Evolutionary conservation across 2,329 filamentous ascomycete genomes (phyloP), one percentile per base, ranked within the genome.

Genomic region (Tolypocladium capitatum): DNA sequence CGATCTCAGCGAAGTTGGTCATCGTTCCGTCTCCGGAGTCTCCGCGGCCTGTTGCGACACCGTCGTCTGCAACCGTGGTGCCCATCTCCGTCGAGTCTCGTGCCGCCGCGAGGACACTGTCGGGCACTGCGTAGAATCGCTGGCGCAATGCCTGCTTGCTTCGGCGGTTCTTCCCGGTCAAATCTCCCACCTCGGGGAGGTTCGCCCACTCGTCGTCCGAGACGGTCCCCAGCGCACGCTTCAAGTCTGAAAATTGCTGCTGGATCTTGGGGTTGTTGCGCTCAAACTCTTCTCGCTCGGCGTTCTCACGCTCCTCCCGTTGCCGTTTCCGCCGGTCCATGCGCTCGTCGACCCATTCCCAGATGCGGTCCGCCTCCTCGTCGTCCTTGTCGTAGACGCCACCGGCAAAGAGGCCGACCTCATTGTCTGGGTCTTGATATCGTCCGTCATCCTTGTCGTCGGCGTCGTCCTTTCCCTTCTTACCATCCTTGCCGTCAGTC

Each of bases 1-100:
- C 92, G 53, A 98, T 97, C 64, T 95, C 86, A 41, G 91, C 91
- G 63, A 98, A 98, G 63, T 98, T 96, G 11, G 91, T 98, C 79
- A 95, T 92, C 1, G 89, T 94, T 2, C 91, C 90, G 59, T 95
- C 89, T 49, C 82, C 76, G 28, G 65, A 68, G 43, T 73, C 68
- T 14, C 54, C 50, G 11, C 55, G 51, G 30, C 53, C 54, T 3
- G 63, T 56, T n/a, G 73, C 66, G 2, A 69, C 65, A 1, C 81
- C 84, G 51, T 95, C 90, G 34, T 94, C 88, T 41, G 81, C 76
- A n/a, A 98, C 82, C 0, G 87, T 94, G 2, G 89, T 92, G 43
- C 89, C 85, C 54, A 97, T 78, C 61, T 96, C 86, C 4, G 79
- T 76, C 2, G 85, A 77, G 56, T 88, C 86, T 57, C 86, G 75